Base-by-base conservation (phyloP, 2,329 filamentous ascomycete species). In the Myriosclerotinia curreyana region DNA sequence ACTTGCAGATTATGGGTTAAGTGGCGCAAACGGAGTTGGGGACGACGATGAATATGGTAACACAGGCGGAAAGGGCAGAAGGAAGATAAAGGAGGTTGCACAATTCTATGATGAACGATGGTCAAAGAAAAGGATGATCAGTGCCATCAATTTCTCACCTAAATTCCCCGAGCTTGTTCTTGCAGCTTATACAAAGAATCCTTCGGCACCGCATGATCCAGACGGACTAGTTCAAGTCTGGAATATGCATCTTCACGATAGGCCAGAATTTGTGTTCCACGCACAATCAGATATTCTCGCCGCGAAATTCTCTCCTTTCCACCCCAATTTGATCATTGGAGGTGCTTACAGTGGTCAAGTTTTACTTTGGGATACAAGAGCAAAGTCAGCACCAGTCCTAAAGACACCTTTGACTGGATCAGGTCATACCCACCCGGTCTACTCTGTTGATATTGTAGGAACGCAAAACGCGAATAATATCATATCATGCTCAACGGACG, bases 381-480 rank as follows among this genome's bases (percentile, higher is more conserved):
- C 92, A 60, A 91, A 91, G 72, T 90, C 92, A 22, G 87, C 89
- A 22, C 94, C 96, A 0, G 92, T 98, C 7, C 93, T 97, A 73
- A 97, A 96, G 78, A 99, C 95, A 1, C 95, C 95, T 0, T 82
- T 99, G 48, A 98, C 94, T 7, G 94, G 95, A 58, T 93, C 91
- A 17, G 93, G 95, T 17, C 95, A 99, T 76, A 96, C 95, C 9
- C 95, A 99, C 74, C 95, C 95, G 0, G 90, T 99, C 68, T 99
- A 99, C 79, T 92, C 90, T 48, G 86, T 99, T 64, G 91, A 95
- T 67, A 96, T 99, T 63, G 92, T 99, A 58, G 95, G 95, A 68
- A 99, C 96, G 0, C 95, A 98, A 74, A 99, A 99, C 75, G 95
- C 95, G 65, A 96, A 97, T 79, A 99, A 98, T 76, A 96, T 99